These are phyloP conservation scores for Starmera quercuum DNA, from an alignment of 805 yeast genomes.

Conservation along the genomic window DNA sequence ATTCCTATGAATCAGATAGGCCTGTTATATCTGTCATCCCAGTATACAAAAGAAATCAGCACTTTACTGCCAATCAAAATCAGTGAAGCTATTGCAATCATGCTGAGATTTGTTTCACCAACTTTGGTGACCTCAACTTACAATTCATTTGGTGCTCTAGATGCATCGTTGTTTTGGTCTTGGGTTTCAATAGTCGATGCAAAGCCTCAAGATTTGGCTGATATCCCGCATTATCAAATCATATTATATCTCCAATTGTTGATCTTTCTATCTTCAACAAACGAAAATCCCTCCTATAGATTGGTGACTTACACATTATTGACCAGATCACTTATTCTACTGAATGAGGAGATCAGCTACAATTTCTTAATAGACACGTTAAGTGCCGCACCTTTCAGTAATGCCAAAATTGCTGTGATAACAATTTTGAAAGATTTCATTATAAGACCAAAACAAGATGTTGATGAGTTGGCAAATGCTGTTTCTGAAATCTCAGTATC, in stretches of 20 bases:
- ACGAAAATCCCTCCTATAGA: slow-evolving; percentile 29
- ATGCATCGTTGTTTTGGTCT: slow-evolving; percentile 25
- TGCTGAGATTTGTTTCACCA: slow-evolving; percentile 35
- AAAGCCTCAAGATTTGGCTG: slow-evolving; percentile 12
- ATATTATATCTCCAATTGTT: slow-evolving; percentile 34
- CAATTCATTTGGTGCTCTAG: slow-evolving; percentile 18
- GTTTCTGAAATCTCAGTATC: neutral
- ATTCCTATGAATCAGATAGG: slow-evolving; percentile 27
- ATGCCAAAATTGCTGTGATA: slow-evolving; percentile 51
- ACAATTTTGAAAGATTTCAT: slow-evolving; percentile 65
- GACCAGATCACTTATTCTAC: slow-evolving; percentile 50
- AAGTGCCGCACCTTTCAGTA: slow-evolving; percentile 55
- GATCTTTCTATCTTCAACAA: slow-evolving; percentile 27
- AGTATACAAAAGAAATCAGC: slow-evolving; percentile 12
- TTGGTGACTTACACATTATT: slow-evolving; percentile 50
- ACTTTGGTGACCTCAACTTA: slow-evolving; percentile 19
- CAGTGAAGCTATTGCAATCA: slow-evolving; percentile 30
- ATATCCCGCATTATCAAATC: slow-evolving; percentile 25
- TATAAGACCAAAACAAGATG: slow-evolving; percentile 21
- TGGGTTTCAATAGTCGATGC: slow-evolving; percentile 26
- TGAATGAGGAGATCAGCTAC: slow-evolving; percentile 51
- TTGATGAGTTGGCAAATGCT: slow-evolving; percentile 5
- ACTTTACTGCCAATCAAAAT: slow-evolving; percentile 9
- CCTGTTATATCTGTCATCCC: slow-evolving; percentile 20
- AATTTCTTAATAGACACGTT: slow-evolving; percentile 58